phyloP scores from a whole-genome alignment of 2,329 filamentous ascomycete species.

The Drechslerella coelobrocha region DNA sequence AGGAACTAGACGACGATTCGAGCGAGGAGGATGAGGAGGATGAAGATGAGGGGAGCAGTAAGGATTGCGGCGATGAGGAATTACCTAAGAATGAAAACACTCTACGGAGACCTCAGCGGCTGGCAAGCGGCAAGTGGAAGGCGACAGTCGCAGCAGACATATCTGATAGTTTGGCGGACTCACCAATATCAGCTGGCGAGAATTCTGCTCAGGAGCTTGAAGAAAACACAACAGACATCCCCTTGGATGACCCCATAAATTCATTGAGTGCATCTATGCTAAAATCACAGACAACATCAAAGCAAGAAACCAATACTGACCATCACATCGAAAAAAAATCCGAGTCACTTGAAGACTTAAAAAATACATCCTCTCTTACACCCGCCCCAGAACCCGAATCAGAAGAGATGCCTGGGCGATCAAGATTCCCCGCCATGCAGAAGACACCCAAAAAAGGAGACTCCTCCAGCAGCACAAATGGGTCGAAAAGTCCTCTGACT shows the following conservation, averaged over 20 bases:
- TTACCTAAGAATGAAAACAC: background rate
- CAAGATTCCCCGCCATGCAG: conserved; percentile 9
- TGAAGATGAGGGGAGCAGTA: background rate
- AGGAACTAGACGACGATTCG: background rate
- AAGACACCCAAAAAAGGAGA: background rate
- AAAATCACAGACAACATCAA: background rate
- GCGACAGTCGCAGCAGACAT: too few relatives aligned
- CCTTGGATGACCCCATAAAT: too few relatives aligned
- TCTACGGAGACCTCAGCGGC: background rate
- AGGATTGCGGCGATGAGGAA: background rate
- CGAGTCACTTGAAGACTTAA: background rate
- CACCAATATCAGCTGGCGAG: too few relatives aligned
- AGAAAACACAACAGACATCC: too few relatives aligned
- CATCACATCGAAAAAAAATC: background rate
- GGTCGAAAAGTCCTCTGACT: background rate
- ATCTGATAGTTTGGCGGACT: too few relatives aligned
- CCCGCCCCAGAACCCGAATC: background rate
- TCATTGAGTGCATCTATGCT: background rate
- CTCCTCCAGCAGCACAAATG: background rate
- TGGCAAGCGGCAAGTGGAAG: background rate
- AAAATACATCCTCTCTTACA: background rate
- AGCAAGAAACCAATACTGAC: background rate
- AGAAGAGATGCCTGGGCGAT: conserved; percentile 6
- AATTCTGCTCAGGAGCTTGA: too few relatives aligned
- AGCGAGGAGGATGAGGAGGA: too few relatives aligned